Percentiles rank a stretch among this genome's conserved stretches.
These are phyloP conservation scores for Irpex lacteus DNA, from an alignment of 1,284 basidiomycete species.

Conservation along the genomic window DNA sequence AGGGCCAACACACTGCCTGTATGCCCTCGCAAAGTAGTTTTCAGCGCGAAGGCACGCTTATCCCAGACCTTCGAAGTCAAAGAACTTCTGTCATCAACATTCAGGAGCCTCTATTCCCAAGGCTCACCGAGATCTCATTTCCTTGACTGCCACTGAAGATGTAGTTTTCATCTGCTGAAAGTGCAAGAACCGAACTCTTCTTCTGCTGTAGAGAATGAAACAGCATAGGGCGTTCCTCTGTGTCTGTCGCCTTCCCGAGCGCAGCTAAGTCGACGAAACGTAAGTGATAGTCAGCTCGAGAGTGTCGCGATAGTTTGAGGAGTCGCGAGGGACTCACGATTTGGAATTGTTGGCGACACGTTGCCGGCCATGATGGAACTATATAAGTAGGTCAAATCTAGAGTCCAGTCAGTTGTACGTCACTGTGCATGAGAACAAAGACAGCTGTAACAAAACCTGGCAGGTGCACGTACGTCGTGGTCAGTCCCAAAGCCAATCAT, in stretches of 20 bases:
- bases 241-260: constrained; percentile 19
- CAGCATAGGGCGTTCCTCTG: constrained; percentile 29
- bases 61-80: constrained; percentile 71
- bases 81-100: neutral
- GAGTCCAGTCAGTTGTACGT: neutral
- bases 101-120: constrained; percentile 1
- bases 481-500: neutral
- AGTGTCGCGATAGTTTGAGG: neutral
- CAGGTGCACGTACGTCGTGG: neutral
- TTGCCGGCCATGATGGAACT: neutral
- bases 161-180: constrained; percentile 69
- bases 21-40: constrained; percentile 80
- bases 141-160: constrained; percentile 87
- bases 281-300: neutral
- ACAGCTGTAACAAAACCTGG: neutral
- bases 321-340: neutral
- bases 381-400: neutral
- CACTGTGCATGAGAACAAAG: neutral
- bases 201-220: constrained; percentile 70
- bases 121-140: constrained; percentile 67
- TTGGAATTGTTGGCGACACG: constrained; percentile 3
- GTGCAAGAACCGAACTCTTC: constrained; percentile 69
- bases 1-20: constrained; percentile 84
- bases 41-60: constrained; percentile 64
- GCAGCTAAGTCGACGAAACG: constrained; percentile 19